phyloP scores from a whole-genome alignment of 345 rosid genomes.

The Lepidium africanum region DNA sequence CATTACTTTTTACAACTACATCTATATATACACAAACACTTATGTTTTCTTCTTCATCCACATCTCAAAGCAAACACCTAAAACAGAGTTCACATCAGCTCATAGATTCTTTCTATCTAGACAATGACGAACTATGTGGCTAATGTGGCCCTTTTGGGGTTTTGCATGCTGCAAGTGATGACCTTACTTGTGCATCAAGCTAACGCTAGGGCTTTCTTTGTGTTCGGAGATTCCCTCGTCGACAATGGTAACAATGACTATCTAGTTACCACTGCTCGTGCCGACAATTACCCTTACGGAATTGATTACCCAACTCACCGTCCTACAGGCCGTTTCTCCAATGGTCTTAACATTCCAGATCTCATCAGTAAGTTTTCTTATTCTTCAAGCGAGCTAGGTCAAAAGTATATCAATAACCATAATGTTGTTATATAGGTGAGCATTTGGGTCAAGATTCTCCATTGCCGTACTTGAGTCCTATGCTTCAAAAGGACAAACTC shows the following conservation, averaged over 20 bases:
- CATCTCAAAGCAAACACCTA: neutral
- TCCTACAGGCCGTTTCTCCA: conserved; percentile 82
- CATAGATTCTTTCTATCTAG: too few relatives aligned
- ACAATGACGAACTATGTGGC: conserved; percentile 9
- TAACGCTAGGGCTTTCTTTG: conserved; percentile 46
- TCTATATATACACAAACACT: conserved; percentile 12
- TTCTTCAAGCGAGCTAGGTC: neutral
- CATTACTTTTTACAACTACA: neutral
- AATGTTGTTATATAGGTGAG: conserved; percentile 39
- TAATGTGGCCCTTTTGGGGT: conserved; percentile 1
- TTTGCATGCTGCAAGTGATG: conserved; percentile 7
- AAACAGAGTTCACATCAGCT: conserved; percentile 6
- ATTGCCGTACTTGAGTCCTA: conserved; percentile 75
- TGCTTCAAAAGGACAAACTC: conserved; percentile 48
- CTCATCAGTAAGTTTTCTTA: conserved; percentile 44
- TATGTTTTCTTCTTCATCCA: conserved; percentile 12
- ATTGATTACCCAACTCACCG: conserved; percentile 62
- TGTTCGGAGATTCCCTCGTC: conserved; percentile 69
- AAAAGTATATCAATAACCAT: neutral
- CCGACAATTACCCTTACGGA: conserved; percentile 78
- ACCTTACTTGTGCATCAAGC: conserved; percentile 27
- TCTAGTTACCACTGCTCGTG: conserved; percentile 70
- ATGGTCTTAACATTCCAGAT: conserved; percentile 88
- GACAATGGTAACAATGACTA: conserved; percentile 77
- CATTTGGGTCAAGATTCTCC: conserved; percentile 55